Conservation (phyloP, 2,329 filamentous ascomycete genomes). For the Coniochaeta hoffmannii region DNA sequence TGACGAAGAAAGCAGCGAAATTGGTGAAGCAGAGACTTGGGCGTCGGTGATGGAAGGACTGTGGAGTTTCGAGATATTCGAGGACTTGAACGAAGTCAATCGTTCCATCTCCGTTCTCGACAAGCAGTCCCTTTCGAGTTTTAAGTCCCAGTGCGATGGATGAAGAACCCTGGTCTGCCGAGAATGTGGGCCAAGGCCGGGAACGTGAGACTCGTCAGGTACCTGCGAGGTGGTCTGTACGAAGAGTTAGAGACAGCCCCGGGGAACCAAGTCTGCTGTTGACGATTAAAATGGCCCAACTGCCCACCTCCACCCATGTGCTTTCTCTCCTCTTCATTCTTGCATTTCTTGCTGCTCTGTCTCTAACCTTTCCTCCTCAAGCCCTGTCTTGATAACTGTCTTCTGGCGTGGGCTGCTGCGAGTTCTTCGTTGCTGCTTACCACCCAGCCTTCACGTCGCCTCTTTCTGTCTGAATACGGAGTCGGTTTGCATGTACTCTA, state of each 20-base stretch:
- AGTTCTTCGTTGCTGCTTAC: constrained; percentile 3
- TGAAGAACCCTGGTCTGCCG: neutral
- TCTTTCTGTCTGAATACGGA: constrained; percentile 1
- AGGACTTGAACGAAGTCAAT: too few relatives aligned
- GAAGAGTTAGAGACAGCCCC: neutral
- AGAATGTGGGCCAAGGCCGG: neutral
- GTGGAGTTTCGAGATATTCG: too few relatives aligned
- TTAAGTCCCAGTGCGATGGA: neutral
- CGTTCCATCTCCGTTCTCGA: too few relatives aligned
- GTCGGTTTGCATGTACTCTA: neutral
- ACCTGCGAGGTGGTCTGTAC: neutral
- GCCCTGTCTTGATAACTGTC: constrained; percentile 7
- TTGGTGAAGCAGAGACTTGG: too few relatives aligned
- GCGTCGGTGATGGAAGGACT: too few relatives aligned
- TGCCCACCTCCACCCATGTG: constrained; percentile 16
- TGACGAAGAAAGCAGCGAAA: too few relatives aligned
- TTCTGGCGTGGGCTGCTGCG: neutral
- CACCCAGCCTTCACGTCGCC: neutral
- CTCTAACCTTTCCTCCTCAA: constrained; percentile 9
- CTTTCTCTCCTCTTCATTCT: constrained; percentile 17
- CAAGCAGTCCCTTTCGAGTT: too few relatives aligned
- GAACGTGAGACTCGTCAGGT: neutral
- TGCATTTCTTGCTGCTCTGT: constrained; percentile 14
- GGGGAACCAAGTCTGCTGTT: neutral
- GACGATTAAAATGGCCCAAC: constrained; percentile 18